Evolutionary conservation across 805 yeast species (phyloP), one percentile per base, ranked within the genome.

Genomic region (Candida arabinofermentans): DNA sequence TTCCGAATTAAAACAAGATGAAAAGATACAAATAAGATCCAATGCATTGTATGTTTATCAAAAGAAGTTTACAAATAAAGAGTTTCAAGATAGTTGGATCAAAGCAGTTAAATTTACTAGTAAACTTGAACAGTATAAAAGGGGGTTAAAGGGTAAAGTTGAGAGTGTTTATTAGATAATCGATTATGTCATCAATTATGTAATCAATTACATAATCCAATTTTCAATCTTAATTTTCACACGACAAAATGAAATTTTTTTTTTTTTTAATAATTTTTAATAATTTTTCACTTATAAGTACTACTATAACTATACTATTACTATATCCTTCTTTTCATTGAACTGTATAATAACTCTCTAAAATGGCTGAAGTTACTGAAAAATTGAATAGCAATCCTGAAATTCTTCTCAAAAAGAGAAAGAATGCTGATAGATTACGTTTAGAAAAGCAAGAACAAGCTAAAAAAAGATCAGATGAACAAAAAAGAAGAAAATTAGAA

Each of bases 371-470:
- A 39, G 45, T 45, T 17, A 41, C 40, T 4, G 72, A 69, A 34
- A 66, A 77, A 39, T 66, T 79, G 39, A 78, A 82, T 59, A 72
- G 83, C 21, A 83, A 81, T 58, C 91, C 93, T 29, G 93, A 86
- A 62, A 72, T 86, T 42, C 76, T 86, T 52, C 72, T 86, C 48
- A 79, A 81, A 58, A 86, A 85, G 69, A 79, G 95, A 66, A 86
- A 84, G 69, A 77, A 83, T 58, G 84, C 83, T 45, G 91, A 85
- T 61, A 71, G 83, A 61, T 69, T 81, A 51, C 75, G 89, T 61
- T 54, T 84, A 40, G 86, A 81, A 61, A 85, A 82, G 57, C 91
- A 83, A 61, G 85, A 81, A 49, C 72, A 72, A 41, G 81, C 81
- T 13, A 71, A 71, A 48, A 65, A 69, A 53, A 77, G 74, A 61